phyloP scores from a whole-genome alignment of 1,139 yeast genomes.

The Yamadazyma atmosphaerica region DNA sequence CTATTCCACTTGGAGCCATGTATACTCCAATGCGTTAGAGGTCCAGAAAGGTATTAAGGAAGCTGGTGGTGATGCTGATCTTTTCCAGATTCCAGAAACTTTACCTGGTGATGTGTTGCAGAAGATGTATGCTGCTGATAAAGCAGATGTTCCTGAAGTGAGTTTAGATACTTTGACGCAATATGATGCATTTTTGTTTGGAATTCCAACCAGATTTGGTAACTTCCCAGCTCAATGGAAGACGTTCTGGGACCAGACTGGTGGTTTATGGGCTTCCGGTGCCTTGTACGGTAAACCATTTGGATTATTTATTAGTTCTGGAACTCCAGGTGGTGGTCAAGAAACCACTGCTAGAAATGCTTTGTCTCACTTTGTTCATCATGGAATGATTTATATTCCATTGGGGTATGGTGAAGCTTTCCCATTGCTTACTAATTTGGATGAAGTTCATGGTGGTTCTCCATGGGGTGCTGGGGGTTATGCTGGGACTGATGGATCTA shows the following conservation, averaged over 20 bases:
- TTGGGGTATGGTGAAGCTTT: conserved; percentile 32
- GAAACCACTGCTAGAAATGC: conserved; percentile 36
- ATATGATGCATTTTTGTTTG: conserved; percentile 40
- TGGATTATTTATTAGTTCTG: conserved; percentile 38
- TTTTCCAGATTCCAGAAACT: conserved; percentile 40
- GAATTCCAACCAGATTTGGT: conserved; percentile 42
- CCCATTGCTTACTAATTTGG: conserved; percentile 27
- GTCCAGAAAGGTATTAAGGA: conserved; percentile 36
- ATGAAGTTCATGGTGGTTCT: conserved; percentile 40
- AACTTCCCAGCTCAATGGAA: conserved; percentile 41
- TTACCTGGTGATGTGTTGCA: conserved; percentile 30
- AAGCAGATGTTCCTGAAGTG: conserved; percentile 34
- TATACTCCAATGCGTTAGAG: conserved; percentile 21
- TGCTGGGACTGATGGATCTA: conserved; percentile 39
- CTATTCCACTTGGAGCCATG: conserved; percentile 83
- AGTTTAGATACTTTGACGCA: conserved; percentile 29
- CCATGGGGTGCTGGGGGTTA: conserved; percentile 46
- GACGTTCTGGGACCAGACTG: conserved; percentile 40
- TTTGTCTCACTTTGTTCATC: conserved; percentile 35
- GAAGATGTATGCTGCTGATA: conserved; percentile 33
- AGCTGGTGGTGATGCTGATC: conserved; percentile 39
- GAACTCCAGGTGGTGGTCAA: conserved; percentile 42
- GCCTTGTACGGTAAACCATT: conserved; percentile 39
- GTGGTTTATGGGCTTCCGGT: conserved; percentile 39
- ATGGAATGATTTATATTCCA: conserved; percentile 39